Percentiles rank a stretch among this genome's conserved stretches.
Conservation (phyloP, 306 rosid genomes). For the Prunus davidiana region DNA sequence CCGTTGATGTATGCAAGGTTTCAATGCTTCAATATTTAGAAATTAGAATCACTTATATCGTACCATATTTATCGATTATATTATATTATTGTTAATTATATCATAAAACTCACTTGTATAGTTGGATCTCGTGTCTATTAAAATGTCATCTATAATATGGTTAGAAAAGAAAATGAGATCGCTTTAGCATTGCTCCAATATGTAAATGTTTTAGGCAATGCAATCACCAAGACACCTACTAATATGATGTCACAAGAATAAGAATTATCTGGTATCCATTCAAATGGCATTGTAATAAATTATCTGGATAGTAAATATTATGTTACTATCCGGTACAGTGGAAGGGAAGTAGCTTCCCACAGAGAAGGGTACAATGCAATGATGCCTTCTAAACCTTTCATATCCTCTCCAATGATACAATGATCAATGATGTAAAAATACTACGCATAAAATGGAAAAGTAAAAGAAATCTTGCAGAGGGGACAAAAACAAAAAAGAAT, state of each 20-base stretch:
- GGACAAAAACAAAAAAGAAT: constrained; percentile 8
- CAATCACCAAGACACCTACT: neutral
- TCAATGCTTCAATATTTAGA: too few species aligned
- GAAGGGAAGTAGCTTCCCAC: constrained; percentile 25
- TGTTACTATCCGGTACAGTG: neutral
- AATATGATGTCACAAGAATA: neutral
- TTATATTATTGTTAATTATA: neutral
- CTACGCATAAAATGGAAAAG: constrained; percentile 1
- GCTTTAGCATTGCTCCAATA: neutral
- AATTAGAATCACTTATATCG: too few species aligned
- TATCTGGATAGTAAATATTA: neutral
- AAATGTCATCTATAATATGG: neutral
- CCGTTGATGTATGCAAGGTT: too few species aligned
- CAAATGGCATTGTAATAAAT: constrained; percentile 12
- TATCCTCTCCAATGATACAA: constrained; percentile 12
- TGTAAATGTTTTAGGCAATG: neutral
- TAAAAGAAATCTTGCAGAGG: neutral
- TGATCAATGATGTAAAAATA: neutral
- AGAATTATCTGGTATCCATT: neutral
- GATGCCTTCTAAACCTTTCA: constrained; percentile 10
- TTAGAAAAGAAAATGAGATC: neutral
- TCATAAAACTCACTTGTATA: neutral
- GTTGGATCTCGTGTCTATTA: neutral
- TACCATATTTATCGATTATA: too few species aligned
- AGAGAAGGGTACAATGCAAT: constrained; percentile 17